A percentile compares a stretch with the other conserved stretches of the same genome.
Conservation (phyloP, 2,329 filamentous ascomycete genomes). For the Tricladium varicosporioides region DNA sequence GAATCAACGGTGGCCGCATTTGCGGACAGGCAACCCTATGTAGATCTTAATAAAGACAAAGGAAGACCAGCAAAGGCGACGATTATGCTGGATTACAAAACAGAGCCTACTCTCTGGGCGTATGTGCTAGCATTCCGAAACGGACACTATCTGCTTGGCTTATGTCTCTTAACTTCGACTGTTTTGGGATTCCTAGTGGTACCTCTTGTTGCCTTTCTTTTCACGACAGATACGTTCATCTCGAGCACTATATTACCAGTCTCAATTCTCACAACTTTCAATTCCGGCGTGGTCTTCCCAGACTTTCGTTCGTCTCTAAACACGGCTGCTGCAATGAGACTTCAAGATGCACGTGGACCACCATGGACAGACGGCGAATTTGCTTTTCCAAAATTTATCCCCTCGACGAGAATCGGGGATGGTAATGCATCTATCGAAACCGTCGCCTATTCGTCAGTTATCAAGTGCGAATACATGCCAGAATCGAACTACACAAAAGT, state of each 20-base stretch:
- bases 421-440: conserved; percentile 2
- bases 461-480: conserved; percentile 1
- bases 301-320: not conserved
- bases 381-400: not conserved
- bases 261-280: not conserved
- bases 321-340: not conserved
- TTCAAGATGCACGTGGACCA: not conserved
- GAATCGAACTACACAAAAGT: conserved; percentile 2
- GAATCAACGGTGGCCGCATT: not conserved
- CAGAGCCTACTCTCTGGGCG: not conserved
- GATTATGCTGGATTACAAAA: conserved; percentile 4
- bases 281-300: not conserved
- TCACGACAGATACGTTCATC: conserved; percentile 1
- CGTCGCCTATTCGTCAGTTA: not conserved
- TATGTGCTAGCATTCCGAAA: conserved; percentile 1
- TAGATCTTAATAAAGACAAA: conserved; percentile 1
- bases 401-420: too few species aligned
- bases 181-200: not conserved
- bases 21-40: conserved; percentile 2
- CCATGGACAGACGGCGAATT: conserved; percentile 1
- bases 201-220: conserved; percentile 5
- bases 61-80: conserved; percentile 2
- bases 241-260: not conserved
- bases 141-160: conserved; percentile 1
- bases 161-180: conserved; percentile 1